These are phyloP conservation scores for Coniochaeta hoffmannii DNA, from an alignment of 2,329 filamentous ascomycete genomes.

Conservation along the genomic window DNA sequence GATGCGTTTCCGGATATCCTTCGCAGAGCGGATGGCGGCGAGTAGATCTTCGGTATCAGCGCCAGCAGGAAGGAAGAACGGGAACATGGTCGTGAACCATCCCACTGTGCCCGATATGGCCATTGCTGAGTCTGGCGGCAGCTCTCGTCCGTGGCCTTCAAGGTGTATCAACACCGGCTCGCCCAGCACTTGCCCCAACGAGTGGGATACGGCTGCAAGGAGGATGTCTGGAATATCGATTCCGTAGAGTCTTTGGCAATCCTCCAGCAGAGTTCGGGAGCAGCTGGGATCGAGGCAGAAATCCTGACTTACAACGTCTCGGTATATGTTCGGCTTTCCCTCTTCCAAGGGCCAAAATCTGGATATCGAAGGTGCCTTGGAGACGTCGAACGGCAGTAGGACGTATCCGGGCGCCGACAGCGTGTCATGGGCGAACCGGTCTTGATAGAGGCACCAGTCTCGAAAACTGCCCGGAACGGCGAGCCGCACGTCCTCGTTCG, in stretches of 20 bases:
- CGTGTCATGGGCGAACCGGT: background rate
- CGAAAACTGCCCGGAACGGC: constrained; percentile 10
- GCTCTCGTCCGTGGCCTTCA: constrained; percentile 8
- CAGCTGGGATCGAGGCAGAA: background rate
- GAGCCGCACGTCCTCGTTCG: constrained; percentile 6
- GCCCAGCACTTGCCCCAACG: constrained; percentile 5
- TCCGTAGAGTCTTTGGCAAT: constrained; percentile 12
- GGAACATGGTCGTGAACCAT: background rate
- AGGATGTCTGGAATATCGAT: constrained; percentile 13
- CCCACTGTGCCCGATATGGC: background rate
- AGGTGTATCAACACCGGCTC: constrained; percentile 7
- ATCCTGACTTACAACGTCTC: constrained; percentile 5
- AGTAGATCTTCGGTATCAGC: background rate
- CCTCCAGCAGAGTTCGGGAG: background rate
- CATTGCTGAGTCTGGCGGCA: constrained; percentile 2
- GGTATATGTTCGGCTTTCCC: constrained; percentile 2
- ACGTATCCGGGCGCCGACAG: background rate
- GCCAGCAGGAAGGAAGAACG: background rate
- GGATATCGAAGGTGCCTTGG: constrained; percentile 5
- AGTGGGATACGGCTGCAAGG: constrained; percentile 11
- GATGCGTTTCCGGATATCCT: background rate
- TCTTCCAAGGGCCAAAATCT: constrained; percentile 8
- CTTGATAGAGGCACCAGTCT: constrained; percentile 8
- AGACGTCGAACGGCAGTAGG: constrained; percentile 10
- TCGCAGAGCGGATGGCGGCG: background rate